These are phyloP conservation scores for Podosphaera aphanis DNA, from an alignment of 2,329 filamentous ascomycete species.

Conservation along the genomic window DNA sequence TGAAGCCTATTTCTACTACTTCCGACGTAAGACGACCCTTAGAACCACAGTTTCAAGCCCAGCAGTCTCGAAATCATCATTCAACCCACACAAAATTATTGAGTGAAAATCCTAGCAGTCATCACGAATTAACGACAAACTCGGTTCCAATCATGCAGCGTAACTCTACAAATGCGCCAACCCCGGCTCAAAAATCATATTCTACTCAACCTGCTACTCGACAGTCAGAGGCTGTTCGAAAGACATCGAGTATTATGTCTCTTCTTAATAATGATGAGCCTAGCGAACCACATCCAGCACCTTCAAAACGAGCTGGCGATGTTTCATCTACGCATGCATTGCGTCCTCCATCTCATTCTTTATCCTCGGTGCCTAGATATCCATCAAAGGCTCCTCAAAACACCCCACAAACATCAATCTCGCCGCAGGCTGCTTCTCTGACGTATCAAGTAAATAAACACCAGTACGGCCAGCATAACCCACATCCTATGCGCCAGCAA, in stretches of 20 bases:
- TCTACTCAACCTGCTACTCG: slow-evolving; percentile 18
- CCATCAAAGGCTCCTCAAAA: slow-evolving; percentile 17
- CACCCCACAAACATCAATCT: slow-evolving; percentile 11
- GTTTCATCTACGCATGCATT: slow-evolving; percentile 7
- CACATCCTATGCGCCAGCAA: slow-evolving; percentile 25
- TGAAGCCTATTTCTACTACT: slow-evolving; percentile 3
- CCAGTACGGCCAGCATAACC: slow-evolving; percentile 21
- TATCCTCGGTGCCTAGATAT: slow-evolving; percentile 9
- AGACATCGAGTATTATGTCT: slow-evolving; percentile 39
- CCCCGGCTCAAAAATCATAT: slow-evolving; percentile 10
- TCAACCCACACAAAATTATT: slow-evolving; percentile 8
- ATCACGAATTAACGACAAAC: slow-evolving; percentile 9
- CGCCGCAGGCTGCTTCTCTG: slow-evolving; percentile 26
- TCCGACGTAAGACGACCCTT: slow-evolving; percentile 9
- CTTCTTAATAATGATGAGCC: slow-evolving; percentile 30
- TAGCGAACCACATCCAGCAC: slow-evolving; percentile 19
- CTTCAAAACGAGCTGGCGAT: slow-evolving; percentile 11
- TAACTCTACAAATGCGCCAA: slow-evolving; percentile 11
- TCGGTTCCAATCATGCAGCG: slow-evolving; percentile 10
- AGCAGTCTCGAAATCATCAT: slow-evolving; percentile 10
- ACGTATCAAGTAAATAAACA: slow-evolving; percentile 12
- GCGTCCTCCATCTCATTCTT: slow-evolving; percentile 13
- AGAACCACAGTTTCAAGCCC: slow-evolving; percentile 11
- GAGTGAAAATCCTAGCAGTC: slow-evolving; percentile 7
- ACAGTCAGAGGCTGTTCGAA: slow-evolving; percentile 25